Base-by-base conservation (phyloP, 441 rosid species). In the Omphalea diandra region DNA sequence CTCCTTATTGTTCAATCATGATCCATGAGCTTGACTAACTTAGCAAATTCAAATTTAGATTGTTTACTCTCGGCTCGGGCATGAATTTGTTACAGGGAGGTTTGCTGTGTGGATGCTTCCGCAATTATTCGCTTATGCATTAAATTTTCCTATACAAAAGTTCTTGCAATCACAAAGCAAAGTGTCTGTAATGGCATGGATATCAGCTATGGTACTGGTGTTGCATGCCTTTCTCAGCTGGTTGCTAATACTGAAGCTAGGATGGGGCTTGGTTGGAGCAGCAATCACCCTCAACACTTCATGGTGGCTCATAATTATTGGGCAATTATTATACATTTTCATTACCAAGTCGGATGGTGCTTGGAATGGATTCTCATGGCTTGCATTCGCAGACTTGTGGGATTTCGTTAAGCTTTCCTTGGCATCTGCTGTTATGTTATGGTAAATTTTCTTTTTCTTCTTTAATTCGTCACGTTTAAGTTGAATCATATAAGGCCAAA, bases 61-160 rank as follows among this genome's bases (percentile, higher is more conserved):
- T 56, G 33, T 31, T 64, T 24, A 46, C 18, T 46, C 40, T 43
- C 46, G 47, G 33, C 0, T 53, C 32, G 38, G 24, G n/a, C 29
- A 22, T n/a, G n/a, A n/a, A n/a, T 50, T 63, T 67, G 36, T 55
- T 75, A 58, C 82, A 89, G 98, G 97, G 26, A 75, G 80, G 32
- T 90, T 93, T 59, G 95, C 93, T 24, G 0, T 87, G 26, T 88
- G 95, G 92, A 90, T 89, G 98, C 73, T 93, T 6, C 98, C 97
- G 0, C 98, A 93, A 33, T 58, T 88, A 52, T 90, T 85, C 68
- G 98, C 92, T 1, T 90, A 88, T 67, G 93, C 98, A 7, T 4
- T 91, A 61, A 90, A 90, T 78, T 93, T 90, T 70, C 94, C 97
- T 0, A 83, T 90, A 65, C 97, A 89, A 61, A 93, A 93, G 41